phyloP scores from a whole-genome alignment of 2,329 filamentous ascomycete genomes.

The Beauveria asiatica region DNA sequence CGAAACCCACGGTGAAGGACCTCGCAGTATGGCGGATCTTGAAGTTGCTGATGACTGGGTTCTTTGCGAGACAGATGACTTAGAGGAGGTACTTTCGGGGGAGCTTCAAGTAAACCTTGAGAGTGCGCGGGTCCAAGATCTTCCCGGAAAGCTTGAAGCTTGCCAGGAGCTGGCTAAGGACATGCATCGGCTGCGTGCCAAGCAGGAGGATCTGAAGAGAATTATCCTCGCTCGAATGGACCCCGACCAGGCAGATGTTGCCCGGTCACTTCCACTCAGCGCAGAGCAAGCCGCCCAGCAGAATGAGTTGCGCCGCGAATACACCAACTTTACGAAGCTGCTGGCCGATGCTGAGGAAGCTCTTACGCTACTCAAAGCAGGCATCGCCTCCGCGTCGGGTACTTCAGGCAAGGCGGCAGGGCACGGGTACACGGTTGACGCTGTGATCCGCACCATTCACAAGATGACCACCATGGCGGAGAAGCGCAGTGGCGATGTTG shows the following conservation, averaged over 20 bases:
- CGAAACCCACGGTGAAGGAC: conserved; percentile 41
- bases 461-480: conserved; percentile 93
- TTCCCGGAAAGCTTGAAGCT: conserved; percentile 58
- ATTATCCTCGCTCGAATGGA: conserved; percentile 64
- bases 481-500: conserved; percentile 82
- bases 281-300: conserved; percentile 79
- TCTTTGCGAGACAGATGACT: conserved; percentile 64
- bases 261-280: conserved; percentile 65
- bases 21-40: conserved; percentile 58
- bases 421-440: conserved; percentile 76
- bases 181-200: conserved; percentile 61
- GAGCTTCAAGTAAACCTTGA: conserved; percentile 59
- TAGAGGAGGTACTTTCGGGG: conserved; percentile 55
- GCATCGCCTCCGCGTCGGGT: conserved; percentile 53
- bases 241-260: conserved; percentile 54
- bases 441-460: conserved; percentile 79
- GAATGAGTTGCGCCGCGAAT: conserved; percentile 70
- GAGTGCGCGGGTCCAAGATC: conserved; percentile 57
- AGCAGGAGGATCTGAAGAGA: conserved; percentile 70
- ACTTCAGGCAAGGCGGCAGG: conserved; percentile 36
- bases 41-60: conserved; percentile 62
- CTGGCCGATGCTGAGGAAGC: conserved; percentile 74
- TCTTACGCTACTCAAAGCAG: conserved; percentile 69
- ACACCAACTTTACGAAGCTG: conserved; percentile 62
- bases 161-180: conserved; percentile 63